Evolutionary conservation across 2,329 filamentous ascomycete species (phyloP).

Genomic region (Curvularia lunata): DNA sequence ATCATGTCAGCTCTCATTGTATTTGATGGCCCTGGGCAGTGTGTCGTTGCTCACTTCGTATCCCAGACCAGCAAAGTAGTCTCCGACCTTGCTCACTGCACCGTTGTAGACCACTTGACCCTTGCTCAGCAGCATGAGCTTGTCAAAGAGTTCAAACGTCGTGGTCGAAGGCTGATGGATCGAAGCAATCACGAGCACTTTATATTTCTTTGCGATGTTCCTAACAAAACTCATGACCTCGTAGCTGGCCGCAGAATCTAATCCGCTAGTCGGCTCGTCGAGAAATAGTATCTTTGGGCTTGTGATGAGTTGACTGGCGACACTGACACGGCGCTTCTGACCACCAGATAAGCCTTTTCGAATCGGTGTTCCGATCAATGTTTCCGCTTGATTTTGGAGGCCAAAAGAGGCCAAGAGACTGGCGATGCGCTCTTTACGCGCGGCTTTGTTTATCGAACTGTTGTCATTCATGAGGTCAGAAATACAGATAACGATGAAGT

Average conservation of each 20-base stretch:
- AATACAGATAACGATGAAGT: background rate
- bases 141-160: slow-evolving; percentile 82
- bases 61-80: slow-evolving; percentile 69
- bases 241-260: slow-evolving; percentile 77
- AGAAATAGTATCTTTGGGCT: slow-evolving; percentile 81
- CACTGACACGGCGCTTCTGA: slow-evolving; percentile 80
- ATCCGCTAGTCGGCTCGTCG: slow-evolving; percentile 82
- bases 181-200: slow-evolving; percentile 77
- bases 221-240: slow-evolving; percentile 79
- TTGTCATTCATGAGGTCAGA: background rate
- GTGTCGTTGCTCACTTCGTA: slow-evolving; percentile 38
- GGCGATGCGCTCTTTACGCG: slow-evolving; percentile 68
- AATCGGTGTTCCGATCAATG: slow-evolving; percentile 80
- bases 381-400: slow-evolving; percentile 70
- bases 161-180: slow-evolving; percentile 86
- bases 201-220: slow-evolving; percentile 69
- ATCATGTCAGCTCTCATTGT: background rate
- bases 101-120: slow-evolving; percentile 79
- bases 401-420: slow-evolving; percentile 75
- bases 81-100: slow-evolving; percentile 60
- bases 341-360: slow-evolving; percentile 84
- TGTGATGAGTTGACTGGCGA: slow-evolving; percentile 82
- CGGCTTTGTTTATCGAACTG: slow-evolving; percentile 60
- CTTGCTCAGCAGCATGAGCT: slow-evolving; percentile 73
- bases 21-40: background rate